Evolutionary conservation across 257 asterid species (phyloP).

Genomic region (Solanum tacnaense): DNA sequence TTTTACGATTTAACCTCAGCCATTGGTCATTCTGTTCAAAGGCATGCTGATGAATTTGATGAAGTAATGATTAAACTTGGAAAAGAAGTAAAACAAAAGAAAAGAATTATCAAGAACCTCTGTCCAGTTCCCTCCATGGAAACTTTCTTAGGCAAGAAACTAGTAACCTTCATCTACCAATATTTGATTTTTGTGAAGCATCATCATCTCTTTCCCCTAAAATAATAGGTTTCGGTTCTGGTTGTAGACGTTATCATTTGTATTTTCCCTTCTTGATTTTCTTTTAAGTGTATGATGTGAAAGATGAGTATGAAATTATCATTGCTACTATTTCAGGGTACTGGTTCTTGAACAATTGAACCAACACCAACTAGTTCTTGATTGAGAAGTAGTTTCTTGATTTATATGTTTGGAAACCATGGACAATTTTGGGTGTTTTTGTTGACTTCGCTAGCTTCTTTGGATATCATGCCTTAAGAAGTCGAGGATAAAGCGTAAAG

Average conservation of each 20-base stretch:
- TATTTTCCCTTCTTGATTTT: neutral
- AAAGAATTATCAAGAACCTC: neutral
- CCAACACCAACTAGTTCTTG: neutral
- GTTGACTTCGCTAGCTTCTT: neutral
- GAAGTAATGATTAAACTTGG: neutral
- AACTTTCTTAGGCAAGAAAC: neutral
- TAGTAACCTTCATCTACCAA: neutral
- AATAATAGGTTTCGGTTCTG: neutral
- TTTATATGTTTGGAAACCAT: neutral
- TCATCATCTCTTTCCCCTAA: neutral
- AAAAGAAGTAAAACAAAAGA: neutral
- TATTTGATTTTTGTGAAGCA: neutral
- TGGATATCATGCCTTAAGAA: neutral
- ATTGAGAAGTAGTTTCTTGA: neutral
- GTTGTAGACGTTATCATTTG: neutral
- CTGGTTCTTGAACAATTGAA: neutral
- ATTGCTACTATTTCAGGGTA: neutral
- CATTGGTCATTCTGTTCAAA: neutral
- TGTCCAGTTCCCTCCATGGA: neutral
- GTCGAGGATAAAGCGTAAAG: neutral
- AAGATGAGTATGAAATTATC: neutral
- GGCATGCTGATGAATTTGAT: neutral
- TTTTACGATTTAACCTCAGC: neutral
- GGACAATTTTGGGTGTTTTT: neutral
- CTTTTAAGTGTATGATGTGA: neutral